Base-by-base conservation (phyloP, 495 filamentous ascomycete genomes). In the Aspergillus asperescens region DNA sequence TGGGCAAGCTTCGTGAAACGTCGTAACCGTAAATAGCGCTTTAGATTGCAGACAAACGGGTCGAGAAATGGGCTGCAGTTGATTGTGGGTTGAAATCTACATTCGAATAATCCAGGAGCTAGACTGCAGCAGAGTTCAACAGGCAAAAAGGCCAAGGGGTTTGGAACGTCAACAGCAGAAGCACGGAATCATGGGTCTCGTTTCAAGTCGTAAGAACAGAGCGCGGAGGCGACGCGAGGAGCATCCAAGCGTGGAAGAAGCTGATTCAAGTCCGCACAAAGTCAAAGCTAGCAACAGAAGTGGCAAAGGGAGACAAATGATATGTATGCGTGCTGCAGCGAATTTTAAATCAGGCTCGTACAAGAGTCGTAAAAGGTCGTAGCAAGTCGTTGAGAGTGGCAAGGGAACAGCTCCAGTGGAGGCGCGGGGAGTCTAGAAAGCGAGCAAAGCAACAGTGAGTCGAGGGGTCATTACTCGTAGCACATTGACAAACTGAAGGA, bases 201-300 rank as follows among this genome's bases (percentile, higher is more conserved):
- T 82, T 71, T 76, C 78, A 71, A 66, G 73, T 82, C 80, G 75
- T 83, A 69, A 77, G 69, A 70, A 65, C 56, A 63, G 59, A 60
- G 59, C 31, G 40, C 46, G 57, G 56, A 62, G 62, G 63, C 62
- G 62, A 62, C 62, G 50, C 55, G 40, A 56, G 46, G 47, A 49
- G 55, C 50, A 62, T 59, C 53, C 46, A 59, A n/a, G 47, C 53
- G 56, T 54, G 45, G 41, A 49, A 37, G 22, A n/a, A n/a, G n/a
- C n/a, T 13, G 28, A 3, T 12, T 16, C 13, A 12, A 25, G 23
- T 38, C 27, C 24, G 35, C 37, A 18, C 15, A 32, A 41, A n/a
- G 16, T n/a, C 29, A 50, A 40, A 41, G 39, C 34, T 31, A 48
- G 39, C 15, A 27, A 40, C 18, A 44, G 7, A 13, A 28, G 18